Evolutionary conservation across 352 stramenopile genomes (phyloP), one percentile per base, ranked within the genome.

Genomic region (Plasmopara muralis): DNA sequence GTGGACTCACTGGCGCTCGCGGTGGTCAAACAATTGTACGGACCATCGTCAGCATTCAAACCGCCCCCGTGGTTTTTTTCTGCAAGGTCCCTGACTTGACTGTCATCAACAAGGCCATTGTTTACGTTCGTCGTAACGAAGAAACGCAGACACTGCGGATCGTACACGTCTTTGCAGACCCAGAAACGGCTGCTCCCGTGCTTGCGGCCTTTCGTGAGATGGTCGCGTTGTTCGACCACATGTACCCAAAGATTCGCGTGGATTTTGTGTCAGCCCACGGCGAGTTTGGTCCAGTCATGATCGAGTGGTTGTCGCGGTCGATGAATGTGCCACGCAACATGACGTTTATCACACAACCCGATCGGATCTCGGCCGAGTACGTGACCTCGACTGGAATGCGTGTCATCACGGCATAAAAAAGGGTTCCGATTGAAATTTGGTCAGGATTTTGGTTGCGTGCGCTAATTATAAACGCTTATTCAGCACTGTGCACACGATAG

Each of bases 331-430:
- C 74, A 1, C 77, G 69, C 42, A 93, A 93, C 60, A 84, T 89
- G 67, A 94, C 95, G 79, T 96, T 96, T 65, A 95, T 96, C 60
- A 76, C 63, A 13, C 87, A 88, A 54, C 83, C 84, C 0, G 76
- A 87, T 51, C 64, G 76, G 12, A n/a, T 50, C 13, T 70, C 51
- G 12, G 59, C 54, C 6, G 77, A 94, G 57, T 81, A 83, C 18
- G 74, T 96, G 5, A 73, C 74, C 13, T 68, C 74, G 3, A 60
- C 72, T 6, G 83, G 83, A 4, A 73, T 93, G 33, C 74, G 83
- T n/a, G 79, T 93, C 9, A 53, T 59, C 13, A 59, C 53, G 12
- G 52, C 40, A 33, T 45, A 12, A 45, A 2, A n/a, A 3, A 3
- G 20, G 20, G 20, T 25, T 3, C 20, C 20, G 20, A 25, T 25